A percentile compares a stretch with the other conserved stretches of the same genome.
These are phyloP conservation scores for Pichia occidentalis DNA, from an alignment of 805 yeast genomes.

Conservation along the genomic window DNA sequence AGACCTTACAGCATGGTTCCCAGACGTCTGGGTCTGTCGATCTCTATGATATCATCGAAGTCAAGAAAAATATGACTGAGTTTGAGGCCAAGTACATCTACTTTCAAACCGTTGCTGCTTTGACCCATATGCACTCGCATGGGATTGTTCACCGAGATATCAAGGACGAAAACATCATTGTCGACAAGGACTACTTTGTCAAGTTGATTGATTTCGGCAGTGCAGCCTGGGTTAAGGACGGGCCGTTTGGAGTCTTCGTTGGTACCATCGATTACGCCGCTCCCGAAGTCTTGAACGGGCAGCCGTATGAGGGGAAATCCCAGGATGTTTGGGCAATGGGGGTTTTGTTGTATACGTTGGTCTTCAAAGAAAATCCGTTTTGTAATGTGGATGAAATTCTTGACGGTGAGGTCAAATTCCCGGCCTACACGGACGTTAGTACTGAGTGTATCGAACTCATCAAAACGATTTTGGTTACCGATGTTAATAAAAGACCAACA, in stretches of 20 bases:
- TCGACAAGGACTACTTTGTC: constrained; percentile 72
- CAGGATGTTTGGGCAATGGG: constrained; percentile 99
- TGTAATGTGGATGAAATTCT: constrained; percentile 92
- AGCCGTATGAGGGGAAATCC: constrained; percentile 83
- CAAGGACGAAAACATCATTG: constrained; percentile 89
- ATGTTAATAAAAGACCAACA: constrained; percentile 60
- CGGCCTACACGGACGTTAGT: constrained; percentile 46
- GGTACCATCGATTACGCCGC: constrained; percentile 98
- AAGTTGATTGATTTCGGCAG: constrained; percentile 93
- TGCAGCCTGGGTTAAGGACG: constrained; percentile 83
- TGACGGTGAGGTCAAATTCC: constrained; percentile 79
- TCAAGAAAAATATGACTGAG: constrained; percentile 75
- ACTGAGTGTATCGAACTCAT: constrained; percentile 58
- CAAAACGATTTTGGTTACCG: constrained; percentile 58
- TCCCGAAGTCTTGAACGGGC: constrained; percentile 89
- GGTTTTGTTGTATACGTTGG: constrained; percentile 77
- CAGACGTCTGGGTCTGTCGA: constrained; percentile 78
- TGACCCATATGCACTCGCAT: constrained; percentile 72
- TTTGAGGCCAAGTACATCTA: constrained; percentile 71
- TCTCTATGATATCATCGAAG: constrained; percentile 85
- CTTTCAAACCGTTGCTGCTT: constrained; percentile 71
- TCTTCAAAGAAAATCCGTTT: constrained; percentile 93
- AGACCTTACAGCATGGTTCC: constrained; percentile 80
- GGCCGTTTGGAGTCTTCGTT: constrained; percentile 95
- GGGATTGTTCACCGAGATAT: constrained; percentile 93